A percentile compares a stretch with the other conserved stretches of the same genome.
Conservation (phyloP, 352 stramenopile genomes). For the Hyaloperonospora arabidopsidis region DNA sequence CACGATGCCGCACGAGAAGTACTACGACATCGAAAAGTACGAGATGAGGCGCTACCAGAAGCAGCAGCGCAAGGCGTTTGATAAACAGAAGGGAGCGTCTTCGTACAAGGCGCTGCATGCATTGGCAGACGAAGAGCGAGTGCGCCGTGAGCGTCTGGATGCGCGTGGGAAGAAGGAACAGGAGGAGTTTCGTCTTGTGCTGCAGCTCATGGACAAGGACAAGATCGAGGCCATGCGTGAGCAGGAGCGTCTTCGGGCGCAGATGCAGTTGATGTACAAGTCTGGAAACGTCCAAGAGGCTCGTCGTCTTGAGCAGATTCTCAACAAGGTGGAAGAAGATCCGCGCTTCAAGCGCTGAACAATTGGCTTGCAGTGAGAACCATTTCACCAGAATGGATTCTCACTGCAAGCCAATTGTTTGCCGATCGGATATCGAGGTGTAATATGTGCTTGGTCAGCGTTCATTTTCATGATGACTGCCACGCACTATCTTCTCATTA, state of each 20-base stretch:
- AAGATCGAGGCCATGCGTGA: conserved; percentile 85
- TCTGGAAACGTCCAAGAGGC: conserved; percentile 79
- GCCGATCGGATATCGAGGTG: too few relatives aligned
- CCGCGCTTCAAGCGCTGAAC: conserved; percentile 24
- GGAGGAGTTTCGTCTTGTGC: conserved; percentile 64
- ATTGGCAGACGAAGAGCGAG: conserved; percentile 50
- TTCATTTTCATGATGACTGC: too few relatives aligned
- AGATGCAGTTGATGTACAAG: conserved; percentile 90
- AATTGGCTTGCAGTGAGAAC: not conserved
- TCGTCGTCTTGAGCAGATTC: conserved; percentile 70
- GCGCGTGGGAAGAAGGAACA: conserved; percentile 52
- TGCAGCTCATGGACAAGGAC: conserved; percentile 78
- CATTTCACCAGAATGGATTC: too few relatives aligned
- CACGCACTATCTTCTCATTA: too few relatives aligned
- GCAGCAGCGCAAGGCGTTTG: conserved; percentile 44
- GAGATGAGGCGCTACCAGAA: conserved; percentile 92
- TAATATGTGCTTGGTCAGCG: too few relatives aligned
- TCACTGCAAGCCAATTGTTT: too few relatives aligned
- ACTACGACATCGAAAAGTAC: conserved; percentile 97
- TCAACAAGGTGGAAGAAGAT: conserved; percentile 57
- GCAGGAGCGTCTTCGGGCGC: conserved; percentile 68
- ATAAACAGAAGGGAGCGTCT: conserved; percentile 22
- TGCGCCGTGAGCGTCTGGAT: conserved; percentile 50
- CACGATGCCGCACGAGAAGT: conserved; percentile 94
- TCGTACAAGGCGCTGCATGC: conserved; percentile 17